Evolutionary conservation across 164 flowering plant species (phyloP), one percentile per base, ranked within the genome.

Genomic region (Cinnamomum micranthum): DNA sequence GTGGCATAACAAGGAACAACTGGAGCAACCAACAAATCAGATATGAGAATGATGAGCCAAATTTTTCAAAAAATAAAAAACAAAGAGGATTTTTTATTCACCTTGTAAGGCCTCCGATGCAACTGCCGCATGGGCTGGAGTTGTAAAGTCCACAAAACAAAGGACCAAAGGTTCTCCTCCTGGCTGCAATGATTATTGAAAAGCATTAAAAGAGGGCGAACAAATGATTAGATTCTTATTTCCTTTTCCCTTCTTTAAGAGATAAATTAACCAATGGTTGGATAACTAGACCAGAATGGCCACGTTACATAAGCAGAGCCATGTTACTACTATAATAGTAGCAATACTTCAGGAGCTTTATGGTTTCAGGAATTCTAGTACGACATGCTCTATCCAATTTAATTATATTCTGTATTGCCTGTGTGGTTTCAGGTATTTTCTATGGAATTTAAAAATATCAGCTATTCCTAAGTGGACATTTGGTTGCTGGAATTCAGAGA

Each of bases 51-150:
- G 11, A 63, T n/a, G 68, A 73, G 72, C 27, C 67, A 71, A 27
- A 13, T 6, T 74, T 71, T 55, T 50, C 41, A 67, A 50, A 68
- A 71, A 28, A 5, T 51, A 35, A 62, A 68, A 50, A 74, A 24
- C 74, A 62, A 71, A 73, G 23, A 15, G 9, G 75, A 74, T 67
- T 63, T 47, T 50, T 65, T 77, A 69, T 85, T 86, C 77, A 95
- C 98, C 98, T 89, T 92, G 97, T 80, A 95, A 84, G 24, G 97
- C 96, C 76, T 87, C 90, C 90, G 88, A 77, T 6, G 99, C 94
- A 62, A 92, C 87, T 13, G 97, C 93, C 35, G 99, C 97, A 84
- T 88, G 89, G 14, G 89, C 88, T 50, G 99, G 89, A 77, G 81
- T 89, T 28, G 74, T 74, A 81, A 95, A 93, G 82, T 93, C 97